Percentiles rank a stretch among this genome's conserved stretches.
Conservation (phyloP, 2,329 filamentous ascomycete species). For the Amesomyces nigricolor region DNA sequence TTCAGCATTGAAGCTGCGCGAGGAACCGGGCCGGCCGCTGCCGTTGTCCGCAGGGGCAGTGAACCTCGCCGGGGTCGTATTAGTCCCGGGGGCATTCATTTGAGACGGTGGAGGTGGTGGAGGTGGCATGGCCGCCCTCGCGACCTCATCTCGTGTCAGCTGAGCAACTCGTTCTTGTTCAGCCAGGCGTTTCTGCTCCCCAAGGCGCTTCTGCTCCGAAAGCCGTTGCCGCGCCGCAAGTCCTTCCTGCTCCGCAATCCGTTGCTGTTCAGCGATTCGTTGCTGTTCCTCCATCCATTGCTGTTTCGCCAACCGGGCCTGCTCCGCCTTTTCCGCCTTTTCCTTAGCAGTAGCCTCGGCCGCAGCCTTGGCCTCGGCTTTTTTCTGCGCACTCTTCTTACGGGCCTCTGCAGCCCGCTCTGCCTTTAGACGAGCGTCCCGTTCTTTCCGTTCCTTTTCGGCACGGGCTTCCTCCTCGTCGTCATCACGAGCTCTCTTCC, state of each 20-base stretch:
- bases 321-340: no score
- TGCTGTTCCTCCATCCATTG: not conserved
- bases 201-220: not conserved
- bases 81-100: not conserved
- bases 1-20: slow-evolving; percentile 28
- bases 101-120: slow-evolving; percentile 5
- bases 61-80: slow-evolving; percentile 4
- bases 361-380: slow-evolving; percentile 1
- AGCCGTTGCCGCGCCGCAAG: not conserved
- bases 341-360: not conserved
- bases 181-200: not conserved
- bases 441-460: slow-evolving; percentile 14
- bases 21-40: slow-evolving; percentile 4
- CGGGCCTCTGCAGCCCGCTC: slow-evolving; percentile 14
- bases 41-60: not conserved
- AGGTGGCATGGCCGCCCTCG: slow-evolving; percentile 14
- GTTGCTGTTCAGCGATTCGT: not conserved
- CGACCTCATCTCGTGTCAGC: slow-evolving; percentile 2
- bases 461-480: slow-evolving; percentile 13
- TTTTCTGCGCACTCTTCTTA: not conserved
- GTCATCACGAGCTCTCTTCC: slow-evolving; percentile 19
- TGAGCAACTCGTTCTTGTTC: slow-evolving; percentile 1
- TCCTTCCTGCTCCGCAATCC: not conserved
- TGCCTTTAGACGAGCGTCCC: slow-evolving; percentile 12
- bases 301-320: no score